A percentile compares a stretch with the other conserved stretches of the same genome.
Evolutionary conservation across 2,329 filamentous ascomycete species (phyloP).

Genomic region (Corniculantispora saksenae): DNA sequence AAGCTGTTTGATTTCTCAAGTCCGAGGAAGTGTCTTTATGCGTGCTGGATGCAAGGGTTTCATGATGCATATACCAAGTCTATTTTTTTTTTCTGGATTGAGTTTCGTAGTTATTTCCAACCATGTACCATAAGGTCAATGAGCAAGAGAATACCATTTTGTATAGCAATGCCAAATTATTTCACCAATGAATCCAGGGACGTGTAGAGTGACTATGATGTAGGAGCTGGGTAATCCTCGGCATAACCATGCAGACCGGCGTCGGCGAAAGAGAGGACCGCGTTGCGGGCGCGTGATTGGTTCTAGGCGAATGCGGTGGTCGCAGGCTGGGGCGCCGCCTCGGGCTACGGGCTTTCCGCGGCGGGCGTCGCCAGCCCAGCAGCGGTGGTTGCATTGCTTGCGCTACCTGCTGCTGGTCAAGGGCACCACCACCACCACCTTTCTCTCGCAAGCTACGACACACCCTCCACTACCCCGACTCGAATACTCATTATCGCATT

Average conservation of each 20-base stretch:
- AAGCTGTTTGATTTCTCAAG: background rate
- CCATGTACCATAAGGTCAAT: background rate
- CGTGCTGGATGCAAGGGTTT: background rate
- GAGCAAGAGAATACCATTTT: background rate
- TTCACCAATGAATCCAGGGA: background rate
- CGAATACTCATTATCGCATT: background rate
- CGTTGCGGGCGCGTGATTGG: conserved; percentile 19
- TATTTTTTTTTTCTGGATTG: background rate
- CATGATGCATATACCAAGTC: conserved; percentile 8
- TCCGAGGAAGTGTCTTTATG: background rate
- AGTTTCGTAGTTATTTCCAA: background rate
- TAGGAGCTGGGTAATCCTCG: conserved; percentile 20
- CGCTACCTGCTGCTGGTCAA: background rate
- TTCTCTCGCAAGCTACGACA: conserved; percentile 2
- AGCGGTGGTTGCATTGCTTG: conserved; percentile 1
- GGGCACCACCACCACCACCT: conserved; percentile 7
- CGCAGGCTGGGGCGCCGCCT: background rate
- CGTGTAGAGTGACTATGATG: conserved; percentile 1
- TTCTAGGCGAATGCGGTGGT: background rate
- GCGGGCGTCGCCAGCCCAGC: conserved; percentile 5
- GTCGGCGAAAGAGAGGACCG: conserved; percentile 22
- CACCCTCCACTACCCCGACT: conserved; percentile 4
- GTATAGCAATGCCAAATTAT: background rate
- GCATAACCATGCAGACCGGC: background rate
- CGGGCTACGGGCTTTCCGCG: conserved; percentile 8